phyloP scores from a whole-genome alignment of 495 filamentous ascomycete genomes.

The Bombardia bombarda region DNA sequence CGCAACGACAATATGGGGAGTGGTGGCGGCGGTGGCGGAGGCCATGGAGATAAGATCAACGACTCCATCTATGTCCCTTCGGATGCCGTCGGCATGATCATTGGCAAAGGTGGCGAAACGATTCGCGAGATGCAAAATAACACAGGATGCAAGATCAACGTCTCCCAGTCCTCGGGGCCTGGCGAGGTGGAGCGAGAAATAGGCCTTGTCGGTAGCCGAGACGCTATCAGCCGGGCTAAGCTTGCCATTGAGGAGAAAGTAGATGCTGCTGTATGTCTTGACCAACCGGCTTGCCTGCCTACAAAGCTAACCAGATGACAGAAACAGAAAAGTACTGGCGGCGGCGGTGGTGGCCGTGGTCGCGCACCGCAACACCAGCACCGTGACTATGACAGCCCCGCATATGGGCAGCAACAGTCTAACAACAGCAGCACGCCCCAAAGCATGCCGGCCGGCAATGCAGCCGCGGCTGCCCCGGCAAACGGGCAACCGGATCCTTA shows the following conservation, averaged over 20 bases:
- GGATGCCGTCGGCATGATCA: constrained; percentile 86
- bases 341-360: constrained; percentile 35
- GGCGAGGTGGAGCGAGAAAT: constrained; percentile 71
- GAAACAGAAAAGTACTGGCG: constrained; percentile 46
- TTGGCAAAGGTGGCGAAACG: constrained; percentile 79
- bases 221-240: constrained; percentile 66
- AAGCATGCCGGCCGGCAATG: constrained; percentile 10
- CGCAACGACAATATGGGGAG: constrained; percentile 27
- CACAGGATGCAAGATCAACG: constrained; percentile 84
- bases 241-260: constrained; percentile 78
- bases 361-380: constrained; percentile 35
- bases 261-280: constrained; percentile 61
- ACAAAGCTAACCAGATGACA: constrained; percentile 15
- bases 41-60: constrained; percentile 55
- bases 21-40: constrained; percentile 29
- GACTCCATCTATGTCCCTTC: constrained; percentile 75
- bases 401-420: constrained; percentile 30
- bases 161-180: constrained; percentile 61
- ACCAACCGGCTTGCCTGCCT: constrained; percentile 10
- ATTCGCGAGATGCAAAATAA: constrained; percentile 79
- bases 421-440: constrained; percentile 17
- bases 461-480: constrained; percentile 16
- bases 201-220: constrained; percentile 63
- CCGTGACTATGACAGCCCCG: constrained; percentile 37
- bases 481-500: constrained; percentile 21